Conservation (phyloP, 495 filamentous ascomycete genomes). For the Podospora appendiculata region DNA sequence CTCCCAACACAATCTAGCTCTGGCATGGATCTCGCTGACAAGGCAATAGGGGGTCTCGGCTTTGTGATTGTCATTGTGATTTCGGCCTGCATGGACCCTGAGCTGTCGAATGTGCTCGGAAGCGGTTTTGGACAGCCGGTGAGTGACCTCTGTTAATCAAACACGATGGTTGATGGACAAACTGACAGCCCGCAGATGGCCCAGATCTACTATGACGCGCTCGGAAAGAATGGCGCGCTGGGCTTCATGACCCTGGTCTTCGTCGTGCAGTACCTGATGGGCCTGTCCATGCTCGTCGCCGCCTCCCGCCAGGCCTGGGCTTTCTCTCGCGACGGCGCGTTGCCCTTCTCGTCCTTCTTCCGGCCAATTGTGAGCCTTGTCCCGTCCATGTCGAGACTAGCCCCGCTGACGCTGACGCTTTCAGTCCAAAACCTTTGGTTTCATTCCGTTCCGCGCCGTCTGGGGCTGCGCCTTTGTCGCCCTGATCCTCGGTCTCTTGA, state of each 20-base stretch:
- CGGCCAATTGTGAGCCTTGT: constrained; percentile 31
- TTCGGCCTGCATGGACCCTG: constrained; percentile 39
- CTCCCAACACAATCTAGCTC: no score
- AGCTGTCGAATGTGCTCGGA: constrained; percentile 32
- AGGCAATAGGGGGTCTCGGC: constrained; percentile 24
- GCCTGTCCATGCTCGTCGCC: constrained; percentile 45
- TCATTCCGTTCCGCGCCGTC: constrained; percentile 54
- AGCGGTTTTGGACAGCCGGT: constrained; percentile 39
- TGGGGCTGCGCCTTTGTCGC: constrained; percentile 50
- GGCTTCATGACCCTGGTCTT: constrained; percentile 51
- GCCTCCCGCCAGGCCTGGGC: constrained; percentile 54
- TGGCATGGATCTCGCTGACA: not conserved
- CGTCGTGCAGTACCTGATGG: constrained; percentile 49
- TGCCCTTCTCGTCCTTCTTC: constrained; percentile 49
- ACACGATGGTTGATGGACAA: not conserved
- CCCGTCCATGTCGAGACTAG: not conserved
- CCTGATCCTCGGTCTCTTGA: constrained; percentile 50
- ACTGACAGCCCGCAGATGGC: constrained; percentile 27
- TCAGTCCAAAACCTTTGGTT: constrained; percentile 42
- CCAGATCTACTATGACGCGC: constrained; percentile 48
- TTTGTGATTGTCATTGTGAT: constrained; percentile 45
- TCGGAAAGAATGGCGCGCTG: constrained; percentile 45
- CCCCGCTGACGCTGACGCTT: not conserved
- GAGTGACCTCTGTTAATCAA: not conserved
- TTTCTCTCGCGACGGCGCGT: constrained; percentile 47